Conservation (phyloP, 495 filamentous ascomycete species). For the Thozetella sp. region DNA sequence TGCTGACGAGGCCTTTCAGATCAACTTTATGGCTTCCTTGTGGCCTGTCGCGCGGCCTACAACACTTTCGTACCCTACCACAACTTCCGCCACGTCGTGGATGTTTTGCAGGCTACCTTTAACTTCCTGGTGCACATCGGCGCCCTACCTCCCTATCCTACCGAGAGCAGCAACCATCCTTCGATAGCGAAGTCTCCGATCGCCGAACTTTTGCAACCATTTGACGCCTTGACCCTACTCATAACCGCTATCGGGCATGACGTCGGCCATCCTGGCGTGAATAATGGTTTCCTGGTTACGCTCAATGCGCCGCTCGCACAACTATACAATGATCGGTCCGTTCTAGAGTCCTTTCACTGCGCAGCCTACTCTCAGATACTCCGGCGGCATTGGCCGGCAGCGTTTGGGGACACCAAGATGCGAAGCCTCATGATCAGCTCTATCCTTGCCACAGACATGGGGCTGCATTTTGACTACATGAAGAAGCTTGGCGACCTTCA, state of each 20-base stretch:
- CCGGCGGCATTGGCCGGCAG: constrained; percentile 86
- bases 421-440: constrained; percentile 91
- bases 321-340: constrained; percentile 95
- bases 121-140: constrained; percentile 86
- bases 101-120: constrained; percentile 94
- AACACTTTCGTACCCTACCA: constrained; percentile 97
- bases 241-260: constrained; percentile 97
- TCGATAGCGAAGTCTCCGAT: constrained; percentile 60
- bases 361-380: constrained; percentile 97
- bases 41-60: constrained; percentile 85
- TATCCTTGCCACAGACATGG: constrained; percentile 97
- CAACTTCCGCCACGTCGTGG: constrained; percentile 96
- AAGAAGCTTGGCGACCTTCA: constrained; percentile 75
- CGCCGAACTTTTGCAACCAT: constrained; percentile 71
- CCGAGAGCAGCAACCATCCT: constrained; percentile 14
- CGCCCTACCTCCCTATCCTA: constrained; percentile 68
- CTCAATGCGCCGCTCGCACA: constrained; percentile 96
- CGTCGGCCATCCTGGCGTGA: constrained; percentile 96
- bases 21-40: constrained; percentile 75
- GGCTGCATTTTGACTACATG: constrained; percentile 96
- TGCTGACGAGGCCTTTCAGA: constrained; percentile 38
- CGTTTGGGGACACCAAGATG: constrained; percentile 73
- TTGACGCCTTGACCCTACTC: constrained; percentile 86
- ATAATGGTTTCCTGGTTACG: constrained; percentile 93
- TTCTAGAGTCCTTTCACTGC: constrained; percentile 96